A percentile compares a stretch with the other conserved stretches of the same genome.
phyloP scores from a whole-genome alignment of 202 grass and related monocot species.

The Cymbopogon flexuosus region DNA sequence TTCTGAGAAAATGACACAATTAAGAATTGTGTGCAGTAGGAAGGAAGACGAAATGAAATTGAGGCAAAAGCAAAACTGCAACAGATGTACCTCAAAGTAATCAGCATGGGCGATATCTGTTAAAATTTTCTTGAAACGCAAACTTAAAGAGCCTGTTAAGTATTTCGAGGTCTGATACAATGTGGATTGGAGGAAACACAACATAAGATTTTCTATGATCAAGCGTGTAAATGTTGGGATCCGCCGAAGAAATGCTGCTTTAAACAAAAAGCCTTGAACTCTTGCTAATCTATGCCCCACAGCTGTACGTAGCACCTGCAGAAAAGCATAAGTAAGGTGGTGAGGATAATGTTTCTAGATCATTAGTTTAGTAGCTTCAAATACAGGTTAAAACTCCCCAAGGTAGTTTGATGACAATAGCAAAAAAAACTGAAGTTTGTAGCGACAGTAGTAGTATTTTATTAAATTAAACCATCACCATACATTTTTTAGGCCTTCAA shows the following conservation, averaged over 20 bases:
- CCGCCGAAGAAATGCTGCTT: conserved; percentile 88
- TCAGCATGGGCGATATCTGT: conserved; percentile 81
- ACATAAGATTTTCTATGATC: conserved; percentile 77
- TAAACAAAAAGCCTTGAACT: conserved; percentile 96
- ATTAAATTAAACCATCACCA: background rate
- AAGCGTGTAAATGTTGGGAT: conserved; percentile 74
- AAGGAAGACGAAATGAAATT: conserved; percentile 3
- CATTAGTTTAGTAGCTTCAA: background rate
- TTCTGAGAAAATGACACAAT: background rate
- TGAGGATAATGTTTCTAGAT: conserved; percentile 3
- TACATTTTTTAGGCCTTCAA: background rate
- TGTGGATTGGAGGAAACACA: conserved; percentile 90
- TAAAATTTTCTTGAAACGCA: conserved; percentile 93
- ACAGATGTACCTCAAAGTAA: conserved; percentile 80
- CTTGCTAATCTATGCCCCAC: conserved; percentile 87
- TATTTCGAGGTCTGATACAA: conserved; percentile 87
- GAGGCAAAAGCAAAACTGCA: background rate
- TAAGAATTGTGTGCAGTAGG: background rate
- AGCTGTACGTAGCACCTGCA: conserved; percentile 86
- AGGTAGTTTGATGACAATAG: background rate
- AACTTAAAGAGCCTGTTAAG: conserved; percentile 68
- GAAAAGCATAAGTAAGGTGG: background rate
- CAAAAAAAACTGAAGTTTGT: background rate
- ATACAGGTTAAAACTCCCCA: background rate
- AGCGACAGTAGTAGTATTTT: background rate